Evolutionary conservation across 1,139 yeast genomes (phyloP).

Genomic region (Candida gigantensis): DNA sequence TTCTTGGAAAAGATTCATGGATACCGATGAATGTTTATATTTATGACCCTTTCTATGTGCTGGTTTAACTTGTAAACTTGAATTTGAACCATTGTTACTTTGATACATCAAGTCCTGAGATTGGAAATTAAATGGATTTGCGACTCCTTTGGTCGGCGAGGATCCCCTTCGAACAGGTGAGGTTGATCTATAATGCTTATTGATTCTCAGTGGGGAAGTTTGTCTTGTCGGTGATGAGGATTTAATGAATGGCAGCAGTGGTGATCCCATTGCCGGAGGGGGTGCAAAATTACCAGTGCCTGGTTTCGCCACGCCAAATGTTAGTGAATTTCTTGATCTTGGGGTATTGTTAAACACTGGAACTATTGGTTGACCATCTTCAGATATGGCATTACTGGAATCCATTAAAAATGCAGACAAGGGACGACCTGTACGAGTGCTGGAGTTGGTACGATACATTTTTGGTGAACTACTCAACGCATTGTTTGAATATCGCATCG

Average conservation of each 20-base stretch:
- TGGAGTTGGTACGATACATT: constrained; percentile 19
- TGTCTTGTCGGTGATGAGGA: constrained; percentile 33
- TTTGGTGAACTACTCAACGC: constrained; percentile 28
- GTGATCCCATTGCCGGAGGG: constrained; percentile 1
- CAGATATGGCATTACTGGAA: constrained; percentile 30
- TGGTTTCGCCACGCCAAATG: constrained; percentile 18
- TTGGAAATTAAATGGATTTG: constrained; percentile 47
- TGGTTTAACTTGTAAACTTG: constrained; percentile 44
- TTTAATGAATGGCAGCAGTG: constrained; percentile 10
- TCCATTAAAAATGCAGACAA: constrained; percentile 40
- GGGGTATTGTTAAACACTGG: constrained; percentile 24
- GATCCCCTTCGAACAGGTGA: constrained; percentile 30
- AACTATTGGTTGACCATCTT: constrained; percentile 27
- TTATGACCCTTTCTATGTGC: constrained; percentile 92
- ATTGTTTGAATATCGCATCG: constrained; percentile 25
- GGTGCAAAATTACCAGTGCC: constrained; percentile 13
- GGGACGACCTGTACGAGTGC: constrained; percentile 32
- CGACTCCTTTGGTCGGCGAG: constrained; percentile 39
- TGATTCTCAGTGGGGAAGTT: constrained; percentile 33
- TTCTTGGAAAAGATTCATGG: constrained; percentile 93
- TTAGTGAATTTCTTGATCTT: constrained; percentile 21
- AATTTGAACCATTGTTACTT: constrained; percentile 27
- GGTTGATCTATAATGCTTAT: constrained; percentile 30
- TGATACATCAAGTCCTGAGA: constrained; percentile 39
- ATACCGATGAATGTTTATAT: constrained; percentile 95